phyloP scores from a whole-genome alignment of 1,284 basidiomycete species.

The Hemileia vastatrix region DNA sequence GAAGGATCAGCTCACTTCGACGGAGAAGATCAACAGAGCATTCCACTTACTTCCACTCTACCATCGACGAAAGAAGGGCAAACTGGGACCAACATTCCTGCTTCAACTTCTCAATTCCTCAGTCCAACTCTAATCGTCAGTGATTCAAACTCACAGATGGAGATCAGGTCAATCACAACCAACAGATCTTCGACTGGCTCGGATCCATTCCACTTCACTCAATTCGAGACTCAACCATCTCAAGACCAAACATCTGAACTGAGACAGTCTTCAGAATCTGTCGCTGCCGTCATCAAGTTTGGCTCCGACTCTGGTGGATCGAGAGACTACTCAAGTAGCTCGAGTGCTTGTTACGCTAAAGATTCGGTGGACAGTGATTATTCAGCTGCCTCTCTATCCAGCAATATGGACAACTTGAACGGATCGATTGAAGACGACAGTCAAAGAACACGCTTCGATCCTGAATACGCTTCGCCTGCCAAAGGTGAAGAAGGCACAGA shows the following conservation, averaged over 20 bases:
- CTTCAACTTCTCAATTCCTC: too few species aligned
- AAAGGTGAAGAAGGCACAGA: too few species aligned
- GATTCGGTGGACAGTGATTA: background rate
- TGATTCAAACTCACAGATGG: too few species aligned
- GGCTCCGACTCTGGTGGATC: background rate
- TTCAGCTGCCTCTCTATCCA: background rate
- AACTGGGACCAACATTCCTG: too few species aligned
- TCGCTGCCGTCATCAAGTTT: background rate
- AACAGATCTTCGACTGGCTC: background rate
- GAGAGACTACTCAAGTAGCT: background rate
- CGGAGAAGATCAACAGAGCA: too few species aligned
- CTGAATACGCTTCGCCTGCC: too few species aligned
- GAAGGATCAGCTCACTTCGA: too few species aligned
- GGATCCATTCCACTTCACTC: background rate
- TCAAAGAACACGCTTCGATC: background rate
- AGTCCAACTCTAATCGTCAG: too few species aligned
- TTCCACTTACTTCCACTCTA: too few species aligned
- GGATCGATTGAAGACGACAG: background rate
- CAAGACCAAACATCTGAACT: background rate
- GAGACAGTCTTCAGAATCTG: background rate
- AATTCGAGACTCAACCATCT: background rate
- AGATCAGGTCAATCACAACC: background rate
- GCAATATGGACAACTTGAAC: background rate
- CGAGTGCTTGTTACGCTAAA: background rate
- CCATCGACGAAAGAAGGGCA: too few species aligned